Conservation (phyloP, 495 filamentous ascomycete genomes). For the Aeminium ludgeri region DNA sequence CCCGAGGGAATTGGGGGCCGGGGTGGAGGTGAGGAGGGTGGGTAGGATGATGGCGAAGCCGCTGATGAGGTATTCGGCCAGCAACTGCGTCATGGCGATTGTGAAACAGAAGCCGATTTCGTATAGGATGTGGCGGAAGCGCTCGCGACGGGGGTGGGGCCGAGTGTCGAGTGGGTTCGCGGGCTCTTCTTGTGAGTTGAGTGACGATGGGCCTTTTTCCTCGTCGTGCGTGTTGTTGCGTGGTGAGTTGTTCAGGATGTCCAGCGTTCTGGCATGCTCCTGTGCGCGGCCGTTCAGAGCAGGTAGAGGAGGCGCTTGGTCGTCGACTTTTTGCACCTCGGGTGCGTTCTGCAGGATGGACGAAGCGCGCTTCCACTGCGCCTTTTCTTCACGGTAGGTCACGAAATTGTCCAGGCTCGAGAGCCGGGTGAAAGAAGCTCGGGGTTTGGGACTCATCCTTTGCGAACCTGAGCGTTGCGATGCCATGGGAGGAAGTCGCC, state of each 20-base stretch:
- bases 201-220: not conserved
- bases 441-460: not conserved
- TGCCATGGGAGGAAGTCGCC: not conserved
- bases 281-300: too few relatives aligned
- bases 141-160: too few relatives aligned
- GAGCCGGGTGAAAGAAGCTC: constrained; percentile 5
- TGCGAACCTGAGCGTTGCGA: not conserved
- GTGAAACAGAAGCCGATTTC: constrained; percentile 15
- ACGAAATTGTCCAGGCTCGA: constrained; percentile 13
- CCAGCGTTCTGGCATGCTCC: not conserved
- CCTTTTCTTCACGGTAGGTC: constrained; percentile 10
- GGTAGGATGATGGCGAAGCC: constrained; percentile 76
- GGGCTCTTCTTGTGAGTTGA: too few relatives aligned
- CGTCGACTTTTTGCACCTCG: not conserved
- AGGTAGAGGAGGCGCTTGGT: too few relatives aligned
- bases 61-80: constrained; percentile 62
- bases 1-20: not conserved
- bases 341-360: constrained; percentile 1
- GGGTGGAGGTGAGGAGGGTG: constrained; percentile 30
- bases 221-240: not conserved
- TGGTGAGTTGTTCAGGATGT: not conserved
- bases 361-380: constrained; percentile 9
- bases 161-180: too few relatives aligned
- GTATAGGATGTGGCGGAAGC: constrained; percentile 2
- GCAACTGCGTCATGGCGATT: constrained; percentile 13